A percentile compares a stretch with the other conserved stretches of the same genome.
Evolutionary conservation across 2,329 filamentous ascomycete genomes (phyloP).

Genomic region (Diplodia sapinea): DNA sequence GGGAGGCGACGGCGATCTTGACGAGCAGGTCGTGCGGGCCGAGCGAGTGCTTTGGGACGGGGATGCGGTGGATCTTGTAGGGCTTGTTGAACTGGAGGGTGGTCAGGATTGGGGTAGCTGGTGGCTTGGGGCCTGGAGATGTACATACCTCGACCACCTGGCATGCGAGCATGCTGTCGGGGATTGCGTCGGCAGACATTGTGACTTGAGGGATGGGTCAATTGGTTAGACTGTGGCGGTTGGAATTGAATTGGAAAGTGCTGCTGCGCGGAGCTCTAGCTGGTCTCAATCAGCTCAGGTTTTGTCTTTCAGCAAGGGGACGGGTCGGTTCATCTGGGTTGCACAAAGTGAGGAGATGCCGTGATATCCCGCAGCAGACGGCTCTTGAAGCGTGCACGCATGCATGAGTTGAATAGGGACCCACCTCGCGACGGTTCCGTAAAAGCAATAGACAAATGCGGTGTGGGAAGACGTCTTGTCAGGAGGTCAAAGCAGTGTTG

Average conservation of each 20-base stretch:
- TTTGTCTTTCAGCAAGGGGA: slow-evolving; percentile 6
- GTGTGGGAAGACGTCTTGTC: not conserved
- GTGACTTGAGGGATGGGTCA: not conserved
- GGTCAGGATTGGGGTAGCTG: not conserved
- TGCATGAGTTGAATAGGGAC: slow-evolving; percentile 10
- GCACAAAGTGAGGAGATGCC: slow-evolving; percentile 9
- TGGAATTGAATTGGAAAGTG: not conserved
- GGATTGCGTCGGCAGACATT: slow-evolving; percentile 42
- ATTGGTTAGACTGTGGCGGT: not conserved
- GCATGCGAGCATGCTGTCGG: slow-evolving; percentile 55
- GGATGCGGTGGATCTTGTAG: slow-evolving; percentile 59
- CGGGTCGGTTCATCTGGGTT: not conserved
- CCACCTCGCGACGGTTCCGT: not conserved
- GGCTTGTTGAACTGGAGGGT: slow-evolving; percentile 56
- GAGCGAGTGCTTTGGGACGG: slow-evolving; percentile 54
- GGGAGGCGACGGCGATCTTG: slow-evolving; percentile 64
- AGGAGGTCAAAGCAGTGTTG: not conserved
- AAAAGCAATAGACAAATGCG: not conserved
- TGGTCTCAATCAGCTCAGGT: not conserved
- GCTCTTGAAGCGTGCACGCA: slow-evolving; percentile 10
- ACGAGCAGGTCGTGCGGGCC: slow-evolving; percentile 63
- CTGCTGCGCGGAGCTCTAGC: not conserved
- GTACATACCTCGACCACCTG: slow-evolving; percentile 53
- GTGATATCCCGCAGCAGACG: not conserved
- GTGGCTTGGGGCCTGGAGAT: not conserved